Percentiles rank a stretch among this genome's conserved stretches.
Evolutionary conservation across 2,329 filamentous ascomycete species (phyloP).

Genomic region (Sclerotinia nivalis): DNA sequence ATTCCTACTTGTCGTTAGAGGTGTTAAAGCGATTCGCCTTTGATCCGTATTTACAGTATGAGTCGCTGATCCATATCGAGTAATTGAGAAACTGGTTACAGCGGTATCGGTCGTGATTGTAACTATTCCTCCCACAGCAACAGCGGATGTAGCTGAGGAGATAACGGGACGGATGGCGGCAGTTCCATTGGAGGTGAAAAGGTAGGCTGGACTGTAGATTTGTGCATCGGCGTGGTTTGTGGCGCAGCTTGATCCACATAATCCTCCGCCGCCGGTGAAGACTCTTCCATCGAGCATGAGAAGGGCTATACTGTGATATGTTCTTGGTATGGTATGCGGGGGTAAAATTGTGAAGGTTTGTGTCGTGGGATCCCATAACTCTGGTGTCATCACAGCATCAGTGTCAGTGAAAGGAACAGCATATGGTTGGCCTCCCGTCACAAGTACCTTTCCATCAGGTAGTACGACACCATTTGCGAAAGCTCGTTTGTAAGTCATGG

Average conservation of each 20-base stretch:
- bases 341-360: constrained; percentile 46
- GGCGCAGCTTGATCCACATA: constrained; percentile 49
- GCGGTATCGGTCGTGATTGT: constrained; percentile 40
- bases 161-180: constrained; percentile 48
- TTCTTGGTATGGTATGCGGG: constrained; percentile 46
- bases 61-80: constrained; percentile 53
- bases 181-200: constrained; percentile 50
- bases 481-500: constrained; percentile 45
- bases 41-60: constrained; percentile 61
- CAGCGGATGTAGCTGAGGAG: constrained; percentile 38
- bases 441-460: constrained; percentile 50
- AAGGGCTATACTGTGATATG: constrained; percentile 53
- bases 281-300: constrained; percentile 54
- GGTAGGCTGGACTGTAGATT: constrained; percentile 57
- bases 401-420: constrained; percentile 49
- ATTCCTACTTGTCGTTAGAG: constrained; percentile 34
- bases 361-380: constrained; percentile 49
- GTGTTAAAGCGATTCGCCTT: constrained; percentile 50
- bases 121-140: constrained; percentile 41
- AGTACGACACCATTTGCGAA: constrained; percentile 52
- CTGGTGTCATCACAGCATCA: constrained; percentile 46
- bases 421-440: constrained; percentile 50
- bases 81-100: constrained; percentile 45
- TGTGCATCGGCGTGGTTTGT: constrained; percentile 56
- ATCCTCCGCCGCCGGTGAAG: constrained; percentile 53